A percentile compares a stretch with the other conserved stretches of the same genome.
These are phyloP conservation scores for Septoria petroselini DNA, from an alignment of 2,329 filamentous ascomycete genomes.

Conservation along the genomic window DNA sequence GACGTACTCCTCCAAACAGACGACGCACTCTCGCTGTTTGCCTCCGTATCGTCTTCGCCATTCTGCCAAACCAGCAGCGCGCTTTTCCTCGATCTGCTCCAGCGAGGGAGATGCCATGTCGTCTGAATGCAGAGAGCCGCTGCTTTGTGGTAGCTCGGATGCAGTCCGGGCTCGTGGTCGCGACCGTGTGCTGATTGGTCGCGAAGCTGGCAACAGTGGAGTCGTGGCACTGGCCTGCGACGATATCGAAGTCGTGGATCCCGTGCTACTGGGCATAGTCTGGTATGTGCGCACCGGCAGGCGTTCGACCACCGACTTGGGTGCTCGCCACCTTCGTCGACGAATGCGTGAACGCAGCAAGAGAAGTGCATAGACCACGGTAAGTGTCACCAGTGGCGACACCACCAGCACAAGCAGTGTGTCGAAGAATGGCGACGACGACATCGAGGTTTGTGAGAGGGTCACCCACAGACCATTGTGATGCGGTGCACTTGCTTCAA, in stretches of 20 bases:
- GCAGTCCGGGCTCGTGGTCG: conserved; percentile 65
- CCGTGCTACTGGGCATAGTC: conserved; percentile 66
- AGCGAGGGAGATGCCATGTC: conserved; percentile 31
- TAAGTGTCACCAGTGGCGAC: conserved; percentile 86
- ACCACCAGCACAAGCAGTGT: conserved; percentile 95
- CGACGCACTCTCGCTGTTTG: conserved; percentile 81
- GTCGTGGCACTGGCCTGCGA: conserved; percentile 56
- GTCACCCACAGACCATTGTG: conserved; percentile 94
- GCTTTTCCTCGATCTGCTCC: conserved; percentile 52
- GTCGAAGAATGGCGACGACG: conserved; percentile 90
- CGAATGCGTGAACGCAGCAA: conserved; percentile 85
- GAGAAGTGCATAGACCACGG: conserved; percentile 85
- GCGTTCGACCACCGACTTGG: conserved; percentile 90
- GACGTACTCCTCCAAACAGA: conserved; percentile 93
- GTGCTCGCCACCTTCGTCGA: conserved; percentile 88
- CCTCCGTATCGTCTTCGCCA: conserved; percentile 60
- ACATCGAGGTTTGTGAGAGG: conserved; percentile 81
- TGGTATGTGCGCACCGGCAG: conserved; percentile 96
- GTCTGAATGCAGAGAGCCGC: conserved; percentile 29
- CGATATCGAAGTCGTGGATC: conserved; percentile 33
- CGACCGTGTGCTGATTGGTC: conserved; percentile 39
- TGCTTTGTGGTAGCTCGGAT: conserved; percentile 52
- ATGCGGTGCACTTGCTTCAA: conserved; percentile 19
- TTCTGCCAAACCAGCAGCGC: conserved; percentile 48
- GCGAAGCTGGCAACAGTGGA: conserved; percentile 64